Conservation (phyloP, 495 filamentous ascomycete genomes). For the Neurospora sp. region DNA sequence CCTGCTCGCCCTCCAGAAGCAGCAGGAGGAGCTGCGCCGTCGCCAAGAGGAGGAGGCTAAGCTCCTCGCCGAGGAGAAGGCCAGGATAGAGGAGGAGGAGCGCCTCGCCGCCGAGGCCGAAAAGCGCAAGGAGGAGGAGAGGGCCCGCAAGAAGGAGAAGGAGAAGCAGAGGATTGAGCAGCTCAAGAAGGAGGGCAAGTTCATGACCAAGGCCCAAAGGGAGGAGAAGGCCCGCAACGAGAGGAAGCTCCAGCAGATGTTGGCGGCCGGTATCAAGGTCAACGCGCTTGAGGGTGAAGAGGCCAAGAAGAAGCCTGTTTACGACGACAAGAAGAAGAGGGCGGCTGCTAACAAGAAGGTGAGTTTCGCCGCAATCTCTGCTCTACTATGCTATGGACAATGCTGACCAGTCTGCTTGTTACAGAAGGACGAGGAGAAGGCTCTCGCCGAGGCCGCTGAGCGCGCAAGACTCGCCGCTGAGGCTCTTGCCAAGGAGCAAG, state of each 20-base stretch:
- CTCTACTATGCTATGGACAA: no score
- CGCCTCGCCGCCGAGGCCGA: conserved; percentile 49
- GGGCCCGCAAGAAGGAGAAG: conserved; percentile 79
- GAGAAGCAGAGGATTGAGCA: conserved; percentile 95
- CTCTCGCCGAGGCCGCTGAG: conserved; percentile 62
- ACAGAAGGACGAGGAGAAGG: conserved; percentile 58
- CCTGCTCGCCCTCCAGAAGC: conserved; percentile 74
- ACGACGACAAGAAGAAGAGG: conserved; percentile 64
- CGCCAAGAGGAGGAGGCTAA: conserved; percentile 68
- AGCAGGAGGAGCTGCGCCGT: conserved; percentile 72
- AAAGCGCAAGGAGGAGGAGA: conserved; percentile 36
- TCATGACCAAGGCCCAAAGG: conserved; percentile 86
- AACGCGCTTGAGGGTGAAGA: conserved; percentile 52
- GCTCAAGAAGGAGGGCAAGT: conserved; percentile 90
- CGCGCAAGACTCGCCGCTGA: conserved; percentile 55
- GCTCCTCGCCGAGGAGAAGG: conserved; percentile 60
- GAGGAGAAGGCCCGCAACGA: conserved; percentile 77
- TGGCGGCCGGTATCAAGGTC: conserved; percentile 75
- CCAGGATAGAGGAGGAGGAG: conserved; percentile 59
- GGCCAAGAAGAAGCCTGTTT: conserved; percentile 60
- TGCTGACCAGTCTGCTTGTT: conserved; percentile 3
- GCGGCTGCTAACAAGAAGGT: conserved; percentile 59
- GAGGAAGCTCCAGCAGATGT: conserved; percentile 86
- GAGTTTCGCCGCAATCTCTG: not conserved
- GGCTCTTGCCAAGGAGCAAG: conserved; percentile 48